These are phyloP conservation scores for Anisodus acutangulus DNA, from an alignment of 257 asterid genomes.

Conservation along the genomic window DNA sequence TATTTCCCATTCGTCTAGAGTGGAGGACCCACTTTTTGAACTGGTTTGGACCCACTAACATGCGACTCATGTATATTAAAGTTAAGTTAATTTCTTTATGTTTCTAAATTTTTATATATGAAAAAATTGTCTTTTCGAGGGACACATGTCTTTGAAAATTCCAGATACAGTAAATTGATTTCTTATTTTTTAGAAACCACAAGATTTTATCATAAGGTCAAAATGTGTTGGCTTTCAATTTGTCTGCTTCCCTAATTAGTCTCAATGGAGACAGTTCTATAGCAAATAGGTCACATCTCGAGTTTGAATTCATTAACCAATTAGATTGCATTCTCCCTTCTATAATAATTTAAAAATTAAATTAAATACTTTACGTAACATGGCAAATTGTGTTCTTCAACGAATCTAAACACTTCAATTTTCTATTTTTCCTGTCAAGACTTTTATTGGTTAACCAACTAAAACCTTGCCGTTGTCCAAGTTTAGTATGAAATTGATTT, in stretches of 20 bases:
- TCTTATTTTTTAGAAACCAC: background rate
- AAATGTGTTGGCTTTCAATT: conserved; percentile 35
- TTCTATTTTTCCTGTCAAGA: background rate
- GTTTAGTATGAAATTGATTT: background rate
- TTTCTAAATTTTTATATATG: background rate
- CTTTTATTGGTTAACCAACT: background rate
- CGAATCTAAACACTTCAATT: background rate
- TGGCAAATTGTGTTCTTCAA: conserved; percentile 13
- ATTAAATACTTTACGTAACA: conserved; percentile 23
- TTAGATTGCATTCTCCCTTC: background rate
- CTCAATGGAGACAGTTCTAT: too few relatives aligned
- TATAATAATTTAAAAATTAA: background rate
- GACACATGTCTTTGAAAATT: conserved; percentile 24
- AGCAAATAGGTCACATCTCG: background rate
- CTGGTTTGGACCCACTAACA: conserved; percentile 48
- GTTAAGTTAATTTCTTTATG: conserved; percentile 18
- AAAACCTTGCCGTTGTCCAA: background rate
- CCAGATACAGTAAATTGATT: background rate
- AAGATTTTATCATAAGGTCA: conserved; percentile 27
- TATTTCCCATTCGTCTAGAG: background rate
- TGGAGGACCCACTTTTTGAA: conserved; percentile 39
- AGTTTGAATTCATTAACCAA: background rate
- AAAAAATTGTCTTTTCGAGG: conserved; percentile 33
- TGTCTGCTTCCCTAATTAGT: conserved; percentile 42
- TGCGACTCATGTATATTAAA: conserved; percentile 59